phyloP scores from a whole-genome alignment of 2,329 filamentous ascomycete species.

The Cladosporium phlei region DNA sequence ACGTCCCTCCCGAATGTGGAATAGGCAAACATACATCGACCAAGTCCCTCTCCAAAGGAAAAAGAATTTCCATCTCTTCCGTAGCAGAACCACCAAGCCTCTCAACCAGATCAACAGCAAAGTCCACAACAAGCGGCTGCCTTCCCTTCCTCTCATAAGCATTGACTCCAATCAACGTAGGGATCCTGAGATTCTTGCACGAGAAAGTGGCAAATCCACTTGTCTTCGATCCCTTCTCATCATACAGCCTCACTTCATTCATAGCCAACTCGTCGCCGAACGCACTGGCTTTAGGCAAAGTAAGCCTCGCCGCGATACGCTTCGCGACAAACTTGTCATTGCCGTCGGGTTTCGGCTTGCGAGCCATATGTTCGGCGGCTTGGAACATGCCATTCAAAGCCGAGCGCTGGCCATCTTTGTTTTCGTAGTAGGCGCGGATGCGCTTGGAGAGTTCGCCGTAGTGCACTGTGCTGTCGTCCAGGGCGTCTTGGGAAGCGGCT shows the following conservation, averaged over 20 bases:
- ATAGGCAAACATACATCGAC: conserved; percentile 50
- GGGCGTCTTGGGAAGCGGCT: conserved; percentile 55
- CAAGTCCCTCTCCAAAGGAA: conserved; percentile 55
- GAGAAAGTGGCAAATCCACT: conserved; percentile 3
- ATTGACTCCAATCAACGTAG: conserved; percentile 69
- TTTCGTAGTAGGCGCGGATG: conserved; percentile 34
- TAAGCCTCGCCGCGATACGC: conserved; percentile 33
- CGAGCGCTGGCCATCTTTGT: conserved; percentile 4
- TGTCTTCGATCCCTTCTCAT: not conserved
- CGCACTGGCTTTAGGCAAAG: conserved; percentile 64
- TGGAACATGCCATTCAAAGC: conserved; percentile 15
- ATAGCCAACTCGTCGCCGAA: conserved; percentile 56
- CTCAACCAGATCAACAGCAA: conserved; percentile 7
- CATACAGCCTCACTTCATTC: conserved; percentile 30
- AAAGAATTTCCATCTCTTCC: conserved; percentile 40
- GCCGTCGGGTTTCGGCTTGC: conserved; percentile 18
- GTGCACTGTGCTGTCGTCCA: conserved; percentile 68
- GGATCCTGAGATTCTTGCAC: conserved; percentile 53
- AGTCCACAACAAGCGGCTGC: conserved; percentile 61
- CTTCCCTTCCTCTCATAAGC: conserved; percentile 60
- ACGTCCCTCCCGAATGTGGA: too few relatives aligned
- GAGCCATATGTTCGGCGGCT: conserved; percentile 24
- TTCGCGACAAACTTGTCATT: conserved; percentile 22
- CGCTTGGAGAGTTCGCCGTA: conserved; percentile 68
- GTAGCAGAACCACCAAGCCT: too few relatives aligned